Base-by-base conservation (phyloP, 192 early-diverging fungal species). In the Phycomyces blakesleeanus region DNA sequence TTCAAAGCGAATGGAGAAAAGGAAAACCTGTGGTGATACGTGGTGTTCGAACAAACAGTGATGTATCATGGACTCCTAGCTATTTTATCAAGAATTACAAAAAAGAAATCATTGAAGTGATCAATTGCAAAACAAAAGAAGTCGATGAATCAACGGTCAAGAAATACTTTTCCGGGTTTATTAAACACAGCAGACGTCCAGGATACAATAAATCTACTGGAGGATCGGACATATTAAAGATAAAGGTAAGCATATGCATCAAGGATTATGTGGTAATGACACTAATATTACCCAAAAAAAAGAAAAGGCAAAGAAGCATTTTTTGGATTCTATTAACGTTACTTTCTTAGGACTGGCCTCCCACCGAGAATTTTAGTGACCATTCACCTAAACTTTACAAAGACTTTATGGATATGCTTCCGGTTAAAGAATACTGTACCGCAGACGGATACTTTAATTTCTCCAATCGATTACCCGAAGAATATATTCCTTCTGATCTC, bases 401-500 rank as follows among this genome's bases (percentile, higher is more conserved):
- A 16, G 74, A 78, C 41, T 86, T 88, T 54, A 79, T 88, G 77
- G 14, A 65, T 0, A 73, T 79, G 2, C 55, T 89, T 55, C 86
- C 87, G 0, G 74, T 87, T 20, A 69, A 61, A 8, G 78, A 78
- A 15, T 87, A 88, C 63, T 83, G 81, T 6, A 71, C 74, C 14
- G 81, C 72, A 14, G 58, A 51, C 14, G 88, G 87, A 8, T 29
- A 37, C 1, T 69, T 77, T 18, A 92, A 92, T 59, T 64, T 92
- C 27, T 83, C 80, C 3, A 79, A 73, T 18, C 71, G 80, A 0
- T 63, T 92, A 12, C 84, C 86, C 4, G 14, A 61, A 1, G 61
- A 61, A 8, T 78, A 76, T 66, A 73, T 88, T 14, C 85, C 85
- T 14, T 85, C 86, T 0, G 87, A 92, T 47, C 73, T 92, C 3